These are phyloP conservation scores for Fusarium sp. DNA, from an alignment of 2,329 filamentous ascomycete species.

Conservation along the genomic window DNA sequence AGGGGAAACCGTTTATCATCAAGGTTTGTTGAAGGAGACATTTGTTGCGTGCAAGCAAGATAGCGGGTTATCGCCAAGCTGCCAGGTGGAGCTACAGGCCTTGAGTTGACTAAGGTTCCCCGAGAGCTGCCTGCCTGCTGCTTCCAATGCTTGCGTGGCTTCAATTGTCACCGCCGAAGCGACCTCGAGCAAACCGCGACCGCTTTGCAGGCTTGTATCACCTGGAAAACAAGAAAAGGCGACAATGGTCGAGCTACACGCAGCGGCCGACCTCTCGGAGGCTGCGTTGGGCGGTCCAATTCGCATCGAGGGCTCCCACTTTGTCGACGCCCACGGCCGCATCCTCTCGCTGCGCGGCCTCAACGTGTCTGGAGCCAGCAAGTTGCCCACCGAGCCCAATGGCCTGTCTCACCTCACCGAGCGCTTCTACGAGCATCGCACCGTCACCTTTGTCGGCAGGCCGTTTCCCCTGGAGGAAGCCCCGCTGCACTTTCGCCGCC, in stretches of 20 bases:
- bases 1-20: neutral
- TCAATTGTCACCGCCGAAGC: neutral
- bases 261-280: constrained; percentile 51
- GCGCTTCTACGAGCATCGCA: constrained; percentile 55
- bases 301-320: constrained; percentile 44
- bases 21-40: neutral
- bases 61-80: constrained; percentile 20
- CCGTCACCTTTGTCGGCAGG: constrained; percentile 53
- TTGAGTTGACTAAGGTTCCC: constrained; percentile 1
- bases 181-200: constrained; percentile 14
- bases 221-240: neutral
- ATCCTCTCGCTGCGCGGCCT: constrained; percentile 55
- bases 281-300: constrained; percentile 50
- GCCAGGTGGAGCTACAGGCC: constrained; percentile 30
- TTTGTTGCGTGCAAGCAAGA: neutral
- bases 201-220: constrained; percentile 9
- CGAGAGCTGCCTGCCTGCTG: neutral
- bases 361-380: constrained; percentile 56
- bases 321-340: constrained; percentile 53
- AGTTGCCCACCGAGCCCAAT: constrained; percentile 52
- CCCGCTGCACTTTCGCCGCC: constrained; percentile 52
- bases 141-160: constrained; percentile 25
- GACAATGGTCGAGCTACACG: constrained; percentile 36
- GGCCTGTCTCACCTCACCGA: constrained; percentile 54
- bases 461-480: constrained; percentile 55